Base-by-base conservation (phyloP, 1,284 basidiomycete species). In the Fomitopsis pinicola region DNA sequence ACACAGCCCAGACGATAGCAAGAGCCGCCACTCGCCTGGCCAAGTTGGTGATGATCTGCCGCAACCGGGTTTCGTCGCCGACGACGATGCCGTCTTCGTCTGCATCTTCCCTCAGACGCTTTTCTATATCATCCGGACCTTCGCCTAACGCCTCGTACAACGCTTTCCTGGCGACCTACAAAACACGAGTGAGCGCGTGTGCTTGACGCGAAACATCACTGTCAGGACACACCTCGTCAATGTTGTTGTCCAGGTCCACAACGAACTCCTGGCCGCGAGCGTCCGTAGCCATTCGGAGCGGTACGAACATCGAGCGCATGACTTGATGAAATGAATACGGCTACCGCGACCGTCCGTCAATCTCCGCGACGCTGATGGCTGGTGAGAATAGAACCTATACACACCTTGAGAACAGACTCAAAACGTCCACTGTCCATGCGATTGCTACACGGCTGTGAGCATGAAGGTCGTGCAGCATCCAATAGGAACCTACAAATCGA, bases 291-390 rank as follows among this genome's bases (percentile, higher is more conserved):
- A 94, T 76, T 53, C 85, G 82, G 44, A 95, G 80, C 2, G 91
- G 89, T 4, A 92, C 82, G 60, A 94, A 86, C 63, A 95, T 82
- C 3, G 91, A 89, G 19, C 86, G 85, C 77, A 96, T 88, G 46
- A 90, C 86, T 68, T 90, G 85, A 73, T 95, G 93, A 70, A 95
- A 92, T 28, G 88, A 80, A 76, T 94, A 95, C 3, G 93, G 92
- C 81, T 86, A 53, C 45, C 52, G 28, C 30, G 54, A 42, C 55
- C 38, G 54, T n/a, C 5, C 15, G 35, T 45, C 26, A 38, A 17
- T n/a, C 12, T 48, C 52, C 22, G 33, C 12, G 17, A 54, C 12
- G 36, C 38, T 15, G 6, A 36, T 42, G 19, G 22, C 36, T 48
- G 8, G 1, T 40, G 12, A 50, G 19, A 36, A 36, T 40, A 33